These are phyloP conservation scores for Leccinellum luteum DNA, from an alignment of 768 basidiomycete genomes.

Conservation along the genomic window DNA sequence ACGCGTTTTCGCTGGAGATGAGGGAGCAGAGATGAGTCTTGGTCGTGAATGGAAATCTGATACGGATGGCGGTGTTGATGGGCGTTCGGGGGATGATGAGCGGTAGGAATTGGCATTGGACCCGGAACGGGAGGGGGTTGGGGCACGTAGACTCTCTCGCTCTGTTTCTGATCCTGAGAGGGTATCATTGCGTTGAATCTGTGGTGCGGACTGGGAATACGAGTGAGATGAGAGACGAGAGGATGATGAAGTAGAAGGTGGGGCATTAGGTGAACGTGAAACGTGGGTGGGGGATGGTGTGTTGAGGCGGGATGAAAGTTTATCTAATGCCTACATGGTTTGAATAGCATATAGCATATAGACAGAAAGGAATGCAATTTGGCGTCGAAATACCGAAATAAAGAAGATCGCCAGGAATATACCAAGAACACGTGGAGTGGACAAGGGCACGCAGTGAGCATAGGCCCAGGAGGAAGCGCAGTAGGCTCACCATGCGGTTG, in stretches of 20 bases:
- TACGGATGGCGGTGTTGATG: slow-evolving; percentile 36
- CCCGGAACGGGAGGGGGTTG: slow-evolving; percentile 30
- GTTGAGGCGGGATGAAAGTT: slow-evolving; percentile 57
- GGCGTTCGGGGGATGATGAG: slow-evolving; percentile 39
- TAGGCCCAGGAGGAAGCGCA: slow-evolving; percentile 17
- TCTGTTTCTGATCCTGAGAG: slow-evolving; percentile 83
- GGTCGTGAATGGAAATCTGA: slow-evolving; percentile 30
- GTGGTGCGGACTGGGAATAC: slow-evolving; percentile 27
- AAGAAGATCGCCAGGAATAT: slow-evolving; percentile 17
- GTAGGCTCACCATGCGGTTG: slow-evolving; percentile 62
- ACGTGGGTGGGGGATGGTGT: slow-evolving; percentile 53
- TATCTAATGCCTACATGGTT: slow-evolving; percentile 56
- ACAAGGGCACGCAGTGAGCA: slow-evolving; percentile 27
- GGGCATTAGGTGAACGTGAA: slow-evolving; percentile 36
- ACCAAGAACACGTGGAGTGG: slow-evolving; percentile 32
- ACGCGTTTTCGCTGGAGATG: slow-evolving; percentile 40
- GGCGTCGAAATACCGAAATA: slow-evolving; percentile 6
- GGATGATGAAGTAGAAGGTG: slow-evolving; percentile 32
- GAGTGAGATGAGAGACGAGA: slow-evolving; percentile 37
- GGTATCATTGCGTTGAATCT: slow-evolving; percentile 32
- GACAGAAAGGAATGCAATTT: slow-evolving; percentile 5
- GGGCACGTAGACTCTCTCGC: slow-evolving; percentile 51
- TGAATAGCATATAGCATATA: slow-evolving; percentile 27
- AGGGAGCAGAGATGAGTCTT: slow-evolving; percentile 49
- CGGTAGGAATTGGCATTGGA: slow-evolving; percentile 31